Percentiles rank a stretch among this genome's conserved stretches.
These are phyloP conservation scores for Melanopsichium pennsylvanicum DNA, from an alignment of 1,284 basidiomycete species.

Conservation along the genomic window DNA sequence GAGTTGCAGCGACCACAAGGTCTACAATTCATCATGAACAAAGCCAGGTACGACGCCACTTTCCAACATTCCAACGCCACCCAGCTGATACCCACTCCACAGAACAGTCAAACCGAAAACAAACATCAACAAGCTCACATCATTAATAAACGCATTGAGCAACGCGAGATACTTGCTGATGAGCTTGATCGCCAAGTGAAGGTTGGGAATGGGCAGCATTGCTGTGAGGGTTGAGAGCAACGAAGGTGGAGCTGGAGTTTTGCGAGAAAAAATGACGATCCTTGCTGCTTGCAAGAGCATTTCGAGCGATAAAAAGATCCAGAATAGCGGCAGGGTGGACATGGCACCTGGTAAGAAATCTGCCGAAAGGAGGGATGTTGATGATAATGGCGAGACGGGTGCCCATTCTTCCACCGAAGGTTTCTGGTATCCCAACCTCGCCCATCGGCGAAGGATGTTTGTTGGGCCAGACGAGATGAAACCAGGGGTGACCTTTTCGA, in stretches of 20 bases:
- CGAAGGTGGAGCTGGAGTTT: conserved; percentile 34
- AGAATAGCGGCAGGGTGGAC: conserved; percentile 53
- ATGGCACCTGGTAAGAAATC: background rate
- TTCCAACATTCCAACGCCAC: conserved; percentile 27
- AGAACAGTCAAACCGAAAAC: conserved; percentile 44
- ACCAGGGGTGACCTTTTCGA: conserved; percentile 7
- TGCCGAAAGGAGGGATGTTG: background rate
- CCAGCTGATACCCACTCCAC: conserved; percentile 28
- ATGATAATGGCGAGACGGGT: background rate
- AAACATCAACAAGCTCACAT: conserved; percentile 54
- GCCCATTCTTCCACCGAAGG: conserved; percentile 26
- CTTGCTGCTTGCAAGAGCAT: conserved; percentile 51
- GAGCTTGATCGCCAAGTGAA: conserved; percentile 19
- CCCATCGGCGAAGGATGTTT: conserved; percentile 47
- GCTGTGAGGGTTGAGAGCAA: conserved; percentile 25
- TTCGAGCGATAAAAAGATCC: conserved; percentile 61
- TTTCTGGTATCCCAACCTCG: conserved; percentile 48
- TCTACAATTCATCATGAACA: conserved; percentile 32
- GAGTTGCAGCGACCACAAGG: too few species aligned
- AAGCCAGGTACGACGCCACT: background rate
- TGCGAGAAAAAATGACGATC: conserved; percentile 37
- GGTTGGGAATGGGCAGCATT: conserved; percentile 38
- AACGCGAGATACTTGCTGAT: conserved; percentile 35
- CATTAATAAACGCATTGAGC: conserved; percentile 40
- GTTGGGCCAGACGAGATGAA: background rate